Base-by-base conservation (phyloP, 495 filamentous ascomycete species). In the Trichocladium uniseriatum region DNA sequence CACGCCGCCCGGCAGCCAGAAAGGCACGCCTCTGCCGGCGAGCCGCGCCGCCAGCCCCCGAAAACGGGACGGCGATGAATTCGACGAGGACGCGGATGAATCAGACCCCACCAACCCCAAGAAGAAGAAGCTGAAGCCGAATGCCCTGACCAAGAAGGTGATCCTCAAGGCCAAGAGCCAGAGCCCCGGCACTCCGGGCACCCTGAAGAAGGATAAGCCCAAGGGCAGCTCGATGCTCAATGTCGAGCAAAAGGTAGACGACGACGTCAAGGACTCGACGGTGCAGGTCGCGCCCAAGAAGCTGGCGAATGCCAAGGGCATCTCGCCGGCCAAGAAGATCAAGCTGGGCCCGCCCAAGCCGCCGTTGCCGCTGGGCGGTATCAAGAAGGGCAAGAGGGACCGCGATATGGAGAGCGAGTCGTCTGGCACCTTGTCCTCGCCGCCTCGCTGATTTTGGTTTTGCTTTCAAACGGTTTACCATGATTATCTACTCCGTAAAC, bases 1-100 rank as follows among this genome's bases (percentile, higher is more conserved):
- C 48, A 81, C 79, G 31, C 77, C 79, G 18, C 69, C 75, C 19
- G 77, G 73, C 28, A 79, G 76, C 44, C 73, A 79, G 45, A 77
- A 75, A 52, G 76, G 74, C 10, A 82, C 79, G n/a, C 78, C 80
- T 2, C 67, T 67, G n/a, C 75, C 77, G 5, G 66, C 61, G 7
- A 74, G 69, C 16, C 65, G 71, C 15, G 65, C 58, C 5, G 59
- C 55, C 5, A 75, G 73, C 45, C 75, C 76, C 0, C 66, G 61
- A 42, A 80, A 82, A 60, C 66, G 77, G 27, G 72, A 74, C 24
- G 66, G 58, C 48, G 65, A 74, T 55, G 68, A 73, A 48, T 55
- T 72, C 49, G 68, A 73, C 31, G 72, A 78, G 46, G 73, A 74
- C 39, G 72, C 68, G 13, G 76, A 70, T 37, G 73, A 70, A 3